A percentile compares a stretch with the other conserved stretches of the same genome.
phyloP scores from a whole-genome alignment of 495 filamentous ascomycete species.

The Trichoderma gamsii region DNA sequence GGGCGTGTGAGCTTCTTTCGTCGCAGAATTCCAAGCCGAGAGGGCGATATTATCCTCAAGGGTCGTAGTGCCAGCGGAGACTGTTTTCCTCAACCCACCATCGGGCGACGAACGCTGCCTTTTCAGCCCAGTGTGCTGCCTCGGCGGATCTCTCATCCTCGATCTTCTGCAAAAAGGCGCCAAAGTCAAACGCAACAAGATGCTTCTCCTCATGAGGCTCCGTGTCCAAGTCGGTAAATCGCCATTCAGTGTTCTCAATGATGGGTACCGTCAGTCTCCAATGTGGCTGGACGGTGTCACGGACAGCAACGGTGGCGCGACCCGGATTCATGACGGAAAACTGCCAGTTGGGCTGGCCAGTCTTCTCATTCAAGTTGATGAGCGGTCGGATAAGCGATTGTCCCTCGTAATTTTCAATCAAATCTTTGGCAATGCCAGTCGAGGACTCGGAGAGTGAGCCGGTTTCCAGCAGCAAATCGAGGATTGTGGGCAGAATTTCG shows the following conservation, averaged over 20 bases:
- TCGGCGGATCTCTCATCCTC: constrained; percentile 30
- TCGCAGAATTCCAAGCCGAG: background rate
- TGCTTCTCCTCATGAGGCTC: constrained; percentile 35
- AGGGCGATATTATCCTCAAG: background rate
- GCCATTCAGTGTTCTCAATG: constrained; percentile 34
- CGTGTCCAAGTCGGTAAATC: constrained; percentile 30
- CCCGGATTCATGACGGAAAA: constrained; percentile 44
- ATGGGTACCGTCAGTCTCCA: constrained; percentile 36
- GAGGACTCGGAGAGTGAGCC: constrained; percentile 32
- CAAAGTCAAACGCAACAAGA: constrained; percentile 32
- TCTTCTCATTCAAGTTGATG: constrained; percentile 20
- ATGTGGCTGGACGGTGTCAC: constrained; percentile 33
- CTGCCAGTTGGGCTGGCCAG: constrained; percentile 37
- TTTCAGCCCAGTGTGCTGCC: constrained; percentile 38
- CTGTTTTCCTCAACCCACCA: constrained; percentile 16
- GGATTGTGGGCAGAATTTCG: constrained; percentile 45
- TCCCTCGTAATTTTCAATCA: constrained; percentile 42
- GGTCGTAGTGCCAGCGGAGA: constrained; percentile 9
- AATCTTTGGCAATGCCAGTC: constrained; percentile 30
- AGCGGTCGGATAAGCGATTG: constrained; percentile 41
- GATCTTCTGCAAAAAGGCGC: constrained; percentile 27
- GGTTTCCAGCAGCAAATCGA: constrained; percentile 44
- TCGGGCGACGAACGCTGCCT: constrained; percentile 24
- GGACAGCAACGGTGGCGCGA: constrained; percentile 36
- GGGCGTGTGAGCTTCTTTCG: background rate